These are phyloP conservation scores for Pneumocystis oryctolagi DNA, from an alignment of 1,139 yeast genomes.

Conservation along the genomic window DNA sequence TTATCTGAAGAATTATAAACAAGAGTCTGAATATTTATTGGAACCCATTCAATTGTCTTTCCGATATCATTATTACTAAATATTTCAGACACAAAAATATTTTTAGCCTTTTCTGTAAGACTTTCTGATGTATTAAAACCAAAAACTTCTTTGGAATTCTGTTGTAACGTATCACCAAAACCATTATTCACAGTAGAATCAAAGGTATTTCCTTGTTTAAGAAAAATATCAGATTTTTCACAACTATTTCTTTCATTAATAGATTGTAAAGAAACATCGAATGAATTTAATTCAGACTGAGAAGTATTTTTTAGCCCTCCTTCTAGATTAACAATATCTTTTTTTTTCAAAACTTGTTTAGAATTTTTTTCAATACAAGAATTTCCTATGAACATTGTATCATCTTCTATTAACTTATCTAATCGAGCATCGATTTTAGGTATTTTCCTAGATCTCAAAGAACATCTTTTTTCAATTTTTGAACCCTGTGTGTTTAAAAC, in stretches of 20 bases:
- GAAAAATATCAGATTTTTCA: not conserved
- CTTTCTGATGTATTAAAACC: not conserved
- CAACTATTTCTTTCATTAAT: not conserved
- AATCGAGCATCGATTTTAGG: not conserved
- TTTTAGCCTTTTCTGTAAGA: not conserved
- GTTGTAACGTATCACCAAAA: not conserved
- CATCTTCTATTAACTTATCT: not conserved
- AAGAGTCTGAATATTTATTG: constrained; percentile 15
- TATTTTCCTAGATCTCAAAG: not conserved
- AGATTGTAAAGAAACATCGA: not conserved
- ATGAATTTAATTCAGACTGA: not conserved
- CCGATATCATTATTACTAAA: not conserved
- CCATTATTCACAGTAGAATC: not conserved
- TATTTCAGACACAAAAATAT: not conserved
- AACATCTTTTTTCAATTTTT: not conserved
- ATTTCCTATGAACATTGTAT: not conserved
- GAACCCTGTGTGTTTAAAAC: not conserved
- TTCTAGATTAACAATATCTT: not conserved
- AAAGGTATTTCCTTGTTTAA: not conserved
- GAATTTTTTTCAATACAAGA: not conserved
- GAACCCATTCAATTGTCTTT: not conserved
- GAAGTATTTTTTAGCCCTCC: not conserved
- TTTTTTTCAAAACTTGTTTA: not conserved
- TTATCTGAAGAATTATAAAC: constrained; percentile 31
- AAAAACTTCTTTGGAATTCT: not conserved